Evolutionary conservation across 495 filamentous ascomycete species (phyloP).

Genomic region (Viridothelium virens): DNA sequence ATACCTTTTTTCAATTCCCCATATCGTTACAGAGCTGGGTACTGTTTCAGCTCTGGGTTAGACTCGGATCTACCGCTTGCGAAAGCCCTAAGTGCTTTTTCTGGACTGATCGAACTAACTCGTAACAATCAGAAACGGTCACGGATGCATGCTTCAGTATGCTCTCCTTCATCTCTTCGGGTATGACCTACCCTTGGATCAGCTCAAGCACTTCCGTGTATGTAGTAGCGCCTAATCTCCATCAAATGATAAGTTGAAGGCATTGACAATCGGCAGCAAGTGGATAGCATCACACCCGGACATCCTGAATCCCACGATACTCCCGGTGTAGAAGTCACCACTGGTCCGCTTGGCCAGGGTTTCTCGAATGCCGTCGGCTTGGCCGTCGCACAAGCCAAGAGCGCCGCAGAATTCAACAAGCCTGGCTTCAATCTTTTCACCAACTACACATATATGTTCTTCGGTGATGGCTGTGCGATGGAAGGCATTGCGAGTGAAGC

Average conservation of each 20-base stretch:
- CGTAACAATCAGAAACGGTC: constrained; percentile 66
- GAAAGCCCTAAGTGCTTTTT: neutral
- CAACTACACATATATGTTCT: constrained; percentile 95
- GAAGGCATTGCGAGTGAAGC: constrained; percentile 95
- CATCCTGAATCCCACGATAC: constrained; percentile 97
- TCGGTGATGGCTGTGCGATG: constrained; percentile 98
- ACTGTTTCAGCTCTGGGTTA: neutral
- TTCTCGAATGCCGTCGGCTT: constrained; percentile 94
- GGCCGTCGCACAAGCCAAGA: constrained; percentile 89
- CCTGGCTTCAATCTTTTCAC: constrained; percentile 82
- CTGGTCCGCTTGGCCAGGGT: constrained; percentile 91
- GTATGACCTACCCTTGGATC: constrained; percentile 75
- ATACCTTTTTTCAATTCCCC: neutral
- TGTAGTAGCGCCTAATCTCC: constrained; percentile 31
- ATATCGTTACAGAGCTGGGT: neutral
- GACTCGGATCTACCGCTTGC: neutral
- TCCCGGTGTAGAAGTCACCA: constrained; percentile 94
- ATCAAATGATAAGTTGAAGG: neutral
- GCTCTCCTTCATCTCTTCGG: constrained; percentile 94
- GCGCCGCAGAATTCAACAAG: constrained; percentile 91
- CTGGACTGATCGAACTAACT: constrained; percentile 18
- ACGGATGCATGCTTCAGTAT: constrained; percentile 99
- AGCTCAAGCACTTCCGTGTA: constrained; percentile 93
- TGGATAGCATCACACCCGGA: constrained; percentile 92
- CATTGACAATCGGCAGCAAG: constrained; percentile 14